Base-by-base conservation (phyloP, 2,329 filamentous ascomycete species). In the Trichoderma endophyticum region DNA sequence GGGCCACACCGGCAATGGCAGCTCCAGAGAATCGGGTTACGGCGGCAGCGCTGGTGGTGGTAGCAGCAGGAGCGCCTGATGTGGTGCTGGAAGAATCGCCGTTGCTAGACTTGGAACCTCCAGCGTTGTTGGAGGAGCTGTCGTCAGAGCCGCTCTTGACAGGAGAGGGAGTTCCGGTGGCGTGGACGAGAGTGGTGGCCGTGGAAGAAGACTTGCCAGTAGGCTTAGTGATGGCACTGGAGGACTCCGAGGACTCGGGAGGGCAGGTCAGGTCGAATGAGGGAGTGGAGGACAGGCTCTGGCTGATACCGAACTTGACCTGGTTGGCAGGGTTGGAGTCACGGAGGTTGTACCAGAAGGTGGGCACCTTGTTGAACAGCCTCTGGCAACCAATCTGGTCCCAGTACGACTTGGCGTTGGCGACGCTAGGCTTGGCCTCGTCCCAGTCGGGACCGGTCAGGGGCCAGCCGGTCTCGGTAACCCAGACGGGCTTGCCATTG, bases 381-480 rank as follows among this genome's bases (percentile, higher is more conserved):
- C 84, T 82, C 73, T 84, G 82, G 84, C 90, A 92, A 67, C 86
- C 90, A 73, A 91, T 82, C 48, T 86, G 82, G 66, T 86, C 81
- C 88, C 89, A 92, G 85, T 90, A 92, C 74, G 82, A 84, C 83
- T 89, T 85, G 73, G 90, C 88, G 78, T 92, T 92, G 36, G 83
- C 79, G 34, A 86, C 80, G 74, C 83, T 87, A 63, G 90, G 79
- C 11, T 86, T 84, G 68, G 87, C 90, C 79, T 85, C 75, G 67
- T 88, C 88, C 81, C 85, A 86, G 65, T 83, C 82, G 12, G 82
- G 78, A 51, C 90, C 90, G 43, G 79, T 81, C 64, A 84, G 82
- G 65, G 90, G 90, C 90, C 89, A 92, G 77, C 90, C 90, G 14
- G 88, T 90, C 84, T 92, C 89, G 24, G 88, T 89, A 61, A 90